Base-by-base conservation (phyloP, 2,329 filamentous ascomycete species). In the Hortaea sp. region DNA sequence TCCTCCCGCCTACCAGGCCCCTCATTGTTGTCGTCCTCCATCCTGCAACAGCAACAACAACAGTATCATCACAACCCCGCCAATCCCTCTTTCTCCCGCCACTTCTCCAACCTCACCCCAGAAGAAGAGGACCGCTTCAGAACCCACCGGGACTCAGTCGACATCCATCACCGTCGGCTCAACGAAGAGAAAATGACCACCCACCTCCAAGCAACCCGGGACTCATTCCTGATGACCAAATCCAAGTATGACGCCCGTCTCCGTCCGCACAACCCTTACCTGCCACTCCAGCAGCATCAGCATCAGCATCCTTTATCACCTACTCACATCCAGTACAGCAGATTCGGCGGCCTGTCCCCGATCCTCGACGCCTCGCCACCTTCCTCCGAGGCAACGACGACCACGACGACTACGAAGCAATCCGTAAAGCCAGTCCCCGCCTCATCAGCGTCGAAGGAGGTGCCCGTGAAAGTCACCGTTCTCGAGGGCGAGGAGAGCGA, bases 311-410 rank as follows among this genome's bases (percentile, higher is more conserved):
- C 20, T 2, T 29, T 29, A 30, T 20, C 28, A 29, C 39, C 7
- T 9, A 35, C 27, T 5, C 20, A 29, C 9, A 29, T 46, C 11
- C 27, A 41, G 27, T 54, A 49, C 43, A 48, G 46, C 12, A 49
- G 52, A 34, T 52, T 54, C n/a, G 56, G 57, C 6, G 57, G 53
- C 2, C 48, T 63, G 39, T 55, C 50, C 41, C 51, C 60, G 3
- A 61, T 62, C 40, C 39, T 50, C n/a, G 60, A 63, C 50, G 51
- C 57, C 13, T 57, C 53, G 34, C 60, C 60, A n/a, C 58, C 60
- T 11, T 51, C 52, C 29, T 20, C 20, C 20, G 20, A 20, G 20
- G 20, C 20, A 20, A 20, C 20, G 20, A 20, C 20, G 20, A 20
- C 20, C 2, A 20, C 20, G 20, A 20, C 20, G 20, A 20, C 20